phyloP scores from a whole-genome alignment of 2,329 filamentous ascomycete species.

The Zopfia rhizophila region DNA sequence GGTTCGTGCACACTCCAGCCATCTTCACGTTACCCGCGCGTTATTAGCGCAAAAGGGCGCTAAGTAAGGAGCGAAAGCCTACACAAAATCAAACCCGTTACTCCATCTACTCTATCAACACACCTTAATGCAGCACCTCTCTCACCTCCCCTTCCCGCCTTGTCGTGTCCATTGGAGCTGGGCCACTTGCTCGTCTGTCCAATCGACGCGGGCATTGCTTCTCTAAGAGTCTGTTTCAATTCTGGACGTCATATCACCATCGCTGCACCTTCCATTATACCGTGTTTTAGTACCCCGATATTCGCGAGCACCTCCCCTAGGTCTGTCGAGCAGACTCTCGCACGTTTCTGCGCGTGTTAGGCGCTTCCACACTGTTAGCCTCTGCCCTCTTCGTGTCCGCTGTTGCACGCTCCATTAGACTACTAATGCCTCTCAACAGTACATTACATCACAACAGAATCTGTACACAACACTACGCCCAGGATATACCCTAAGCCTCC shows the following conservation, averaged over 20 bases:
- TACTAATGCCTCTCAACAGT: conserved; percentile 48
- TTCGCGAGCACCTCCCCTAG: conserved; percentile 36
- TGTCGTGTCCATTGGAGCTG: conserved; percentile 45
- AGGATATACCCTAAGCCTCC: conserved; percentile 33
- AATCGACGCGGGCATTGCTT: conserved; percentile 32
- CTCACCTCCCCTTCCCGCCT: conserved; percentile 32
- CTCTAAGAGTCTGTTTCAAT: conserved; percentile 42
- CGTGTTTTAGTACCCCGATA: conserved; percentile 44
- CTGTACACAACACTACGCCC: conserved; percentile 38
- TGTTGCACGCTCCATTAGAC: conserved; percentile 8
- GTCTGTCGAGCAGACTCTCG: conserved; percentile 33
- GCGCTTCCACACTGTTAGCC: conserved; percentile 37
- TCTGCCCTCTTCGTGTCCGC: conserved; percentile 16
- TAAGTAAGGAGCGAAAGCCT: conserved; percentile 34
- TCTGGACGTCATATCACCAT: conserved; percentile 44
- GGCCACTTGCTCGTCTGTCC: conserved; percentile 40
- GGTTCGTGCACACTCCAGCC: conserved; percentile 46
- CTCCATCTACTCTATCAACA: conserved; percentile 46
- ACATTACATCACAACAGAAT: conserved; percentile 52
- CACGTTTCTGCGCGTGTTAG: conserved; percentile 29
- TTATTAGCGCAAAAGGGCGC: conserved; percentile 35
- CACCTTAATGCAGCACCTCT: conserved; percentile 45
- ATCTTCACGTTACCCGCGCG: conserved; percentile 39
- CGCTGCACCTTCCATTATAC: conserved; percentile 40
- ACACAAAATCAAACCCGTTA: conserved; percentile 49